These are phyloP conservation scores for Lojkania enalia DNA, from an alignment of 2,329 filamentous ascomycete genomes.

Conservation along the genomic window DNA sequence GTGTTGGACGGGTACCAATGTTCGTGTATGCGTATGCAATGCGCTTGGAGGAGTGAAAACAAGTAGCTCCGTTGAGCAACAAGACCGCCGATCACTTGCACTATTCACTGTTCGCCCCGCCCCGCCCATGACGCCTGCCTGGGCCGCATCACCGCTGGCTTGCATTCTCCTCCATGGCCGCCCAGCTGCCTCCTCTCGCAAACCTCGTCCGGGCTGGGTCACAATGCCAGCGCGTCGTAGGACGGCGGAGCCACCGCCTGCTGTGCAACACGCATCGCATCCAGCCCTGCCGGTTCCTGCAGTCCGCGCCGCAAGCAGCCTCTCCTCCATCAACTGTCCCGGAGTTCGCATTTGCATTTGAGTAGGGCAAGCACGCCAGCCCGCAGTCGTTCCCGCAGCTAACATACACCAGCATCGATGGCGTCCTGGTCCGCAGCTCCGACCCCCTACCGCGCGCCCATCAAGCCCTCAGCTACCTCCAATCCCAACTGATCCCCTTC, in stretches of 20 bases:
- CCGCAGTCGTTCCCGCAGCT: slow-evolving; percentile 18
- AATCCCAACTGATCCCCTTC: slow-evolving; percentile 78
- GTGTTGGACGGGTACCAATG: too few species aligned
- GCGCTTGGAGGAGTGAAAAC: too few species aligned
- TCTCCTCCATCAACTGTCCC: slow-evolving; percentile 28
- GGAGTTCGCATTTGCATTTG: slow-evolving; percentile 60
- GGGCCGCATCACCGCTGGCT: too few species aligned
- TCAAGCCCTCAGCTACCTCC: slow-evolving; percentile 72
- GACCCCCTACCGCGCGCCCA: slow-evolving; percentile 77
- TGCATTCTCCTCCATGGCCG: too few species aligned
- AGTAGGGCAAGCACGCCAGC: slow-evolving; percentile 48
- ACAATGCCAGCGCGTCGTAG: too few species aligned
- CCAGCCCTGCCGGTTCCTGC: slow-evolving; percentile 23
- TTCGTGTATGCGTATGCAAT: too few species aligned
- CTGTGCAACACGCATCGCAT: not conserved
- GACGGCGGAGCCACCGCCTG: not conserved
- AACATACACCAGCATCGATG: slow-evolving; percentile 71
- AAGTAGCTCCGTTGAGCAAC: too few species aligned
- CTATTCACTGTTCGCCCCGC: too few species aligned
- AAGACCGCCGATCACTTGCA: too few species aligned
- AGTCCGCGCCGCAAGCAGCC: slow-evolving; percentile 28
- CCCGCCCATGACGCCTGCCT: too few species aligned
- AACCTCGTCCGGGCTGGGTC: too few species aligned
- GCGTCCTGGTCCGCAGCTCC: slow-evolving; percentile 85
- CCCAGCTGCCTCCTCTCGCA: not conserved